Conservation (phyloP, 2,329 filamentous ascomycete species). For the Knufia petricola region DNA sequence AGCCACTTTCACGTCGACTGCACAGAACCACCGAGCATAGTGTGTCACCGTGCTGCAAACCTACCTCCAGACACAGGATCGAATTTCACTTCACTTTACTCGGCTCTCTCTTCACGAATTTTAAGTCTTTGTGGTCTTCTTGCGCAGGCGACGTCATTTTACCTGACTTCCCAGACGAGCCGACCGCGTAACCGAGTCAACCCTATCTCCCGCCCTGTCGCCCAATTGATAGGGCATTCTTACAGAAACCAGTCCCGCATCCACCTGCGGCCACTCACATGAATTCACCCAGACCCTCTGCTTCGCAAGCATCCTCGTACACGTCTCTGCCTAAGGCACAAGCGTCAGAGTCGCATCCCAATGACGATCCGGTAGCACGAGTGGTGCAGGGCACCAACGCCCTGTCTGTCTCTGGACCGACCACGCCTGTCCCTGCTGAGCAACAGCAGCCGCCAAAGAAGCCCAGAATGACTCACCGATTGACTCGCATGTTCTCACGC, state of each 20-base stretch:
- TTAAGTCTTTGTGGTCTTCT: not conserved
- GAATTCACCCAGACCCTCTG: slow-evolving; percentile 8
- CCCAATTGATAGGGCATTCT: slow-evolving; percentile 4
- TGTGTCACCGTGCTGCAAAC: slow-evolving; percentile 4
- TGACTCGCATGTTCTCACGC: slow-evolving; percentile 39
- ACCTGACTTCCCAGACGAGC: not conserved
- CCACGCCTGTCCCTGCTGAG: not conserved
- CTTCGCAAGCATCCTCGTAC: slow-evolving; percentile 2
- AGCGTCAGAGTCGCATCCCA: not conserved
- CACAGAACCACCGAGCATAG: slow-evolving; percentile 4
- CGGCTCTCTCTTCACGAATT: not conserved
- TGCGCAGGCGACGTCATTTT: slow-evolving; percentile 7
- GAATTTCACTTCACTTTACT: not conserved
- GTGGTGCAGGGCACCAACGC: slow-evolving; percentile 3
- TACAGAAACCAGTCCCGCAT: slow-evolving; percentile 4
- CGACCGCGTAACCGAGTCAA: not conserved
- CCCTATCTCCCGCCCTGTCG: not conserved
- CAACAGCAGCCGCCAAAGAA: slow-evolving; percentile 21
- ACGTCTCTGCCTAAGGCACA: slow-evolving; percentile 3
- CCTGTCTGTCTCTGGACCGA: slow-evolving; percentile 4
- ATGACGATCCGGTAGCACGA: slow-evolving; percentile 10
- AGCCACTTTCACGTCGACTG: not conserved
- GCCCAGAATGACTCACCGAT: slow-evolving; percentile 35
- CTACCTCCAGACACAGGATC: not conserved
- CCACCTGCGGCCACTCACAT: slow-evolving; percentile 12